phyloP scores from a whole-genome alignment of 768 basidiomycete genomes.

The Macrolepiota fuliginosa region DNA sequence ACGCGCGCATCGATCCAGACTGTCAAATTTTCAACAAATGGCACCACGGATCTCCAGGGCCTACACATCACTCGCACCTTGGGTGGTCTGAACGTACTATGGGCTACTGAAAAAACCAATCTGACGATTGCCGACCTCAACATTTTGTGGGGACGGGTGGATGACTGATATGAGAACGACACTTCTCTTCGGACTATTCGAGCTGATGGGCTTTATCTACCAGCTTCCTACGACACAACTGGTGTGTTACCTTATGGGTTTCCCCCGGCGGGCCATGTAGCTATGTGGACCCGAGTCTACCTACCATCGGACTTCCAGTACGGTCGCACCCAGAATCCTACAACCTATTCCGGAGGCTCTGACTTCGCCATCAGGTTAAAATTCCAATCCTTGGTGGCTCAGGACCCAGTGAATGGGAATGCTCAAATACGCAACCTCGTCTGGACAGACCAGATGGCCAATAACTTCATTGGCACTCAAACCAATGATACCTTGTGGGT shows the following conservation, averaged over 20 bases:
- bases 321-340: no score
- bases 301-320: not conserved
- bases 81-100: not conserved
- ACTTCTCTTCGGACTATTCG: not conserved
- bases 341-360: not conserved
- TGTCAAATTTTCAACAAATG: not conserved
- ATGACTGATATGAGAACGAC: not conserved
- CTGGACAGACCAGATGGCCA: slow-evolving; percentile 3
- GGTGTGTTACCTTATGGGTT: not conserved
- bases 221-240: not conserved
- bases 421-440: slow-evolving; percentile 7
- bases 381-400: not conserved
- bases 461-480: not conserved
- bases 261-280: not conserved
- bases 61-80: not conserved
- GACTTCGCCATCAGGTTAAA: slow-evolving; percentile 1
- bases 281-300: not conserved
- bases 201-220: not conserved
- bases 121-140: not conserved
- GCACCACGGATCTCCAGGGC: not conserved
- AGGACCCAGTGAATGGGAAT: not conserved
- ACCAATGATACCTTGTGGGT: not conserved
- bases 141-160: not conserved
- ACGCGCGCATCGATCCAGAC: slow-evolving; percentile 12
- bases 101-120: not conserved